Base-by-base conservation (phyloP, 768 basidiomycete species). In the Lentinula aciculospora region DNA sequence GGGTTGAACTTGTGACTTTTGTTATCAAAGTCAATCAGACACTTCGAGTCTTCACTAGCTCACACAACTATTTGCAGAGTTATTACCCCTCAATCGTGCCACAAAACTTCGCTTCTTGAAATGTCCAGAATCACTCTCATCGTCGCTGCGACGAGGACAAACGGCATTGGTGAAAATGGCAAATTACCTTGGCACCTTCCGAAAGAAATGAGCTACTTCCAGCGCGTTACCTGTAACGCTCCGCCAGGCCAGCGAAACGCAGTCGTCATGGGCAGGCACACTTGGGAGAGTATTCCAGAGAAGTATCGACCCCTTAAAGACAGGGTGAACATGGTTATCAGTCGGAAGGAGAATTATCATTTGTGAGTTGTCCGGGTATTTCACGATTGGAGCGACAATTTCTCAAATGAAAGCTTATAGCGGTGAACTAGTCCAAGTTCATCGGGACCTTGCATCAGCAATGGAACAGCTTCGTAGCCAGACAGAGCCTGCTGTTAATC, bases 281-380 rank as follows among this genome's bases (percentile, higher is more conserved):
- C 94, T 13, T 99, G 97, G 97, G 94, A 98, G 73, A 92, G 92
- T 68, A 98, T 99, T 56, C 96, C 97, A 7, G 62, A 67, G 19
- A 90, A 85, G 68, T 90, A 88, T 72, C 79, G 89, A 61, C 97
- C 97, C 4, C 78, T 99, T 19, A 75, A 80, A 40, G 81, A 79
- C 44, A 79, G 97, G 50, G 56, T 80, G 56, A 99, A 98, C 67
- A 68, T 95, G 25, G 84, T 99, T 57, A 72, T 95, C 59, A 87
- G 83, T 70, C 76, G 80, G 29, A 63, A 64, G 34, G 19, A 25
- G n/a, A 48, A 57, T 48, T 64, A 65, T 45, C 10, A 61, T n/a
- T 51, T 62, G 63, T 61, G 45, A 64, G 59, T 60, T n/a, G 10
- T 42, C 19, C 15, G 3, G 23, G 40, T 31, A 36, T 19, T 54